Base-by-base conservation (phyloP, 1,284 basidiomycete species). In the Marasmius fiardii region DNA sequence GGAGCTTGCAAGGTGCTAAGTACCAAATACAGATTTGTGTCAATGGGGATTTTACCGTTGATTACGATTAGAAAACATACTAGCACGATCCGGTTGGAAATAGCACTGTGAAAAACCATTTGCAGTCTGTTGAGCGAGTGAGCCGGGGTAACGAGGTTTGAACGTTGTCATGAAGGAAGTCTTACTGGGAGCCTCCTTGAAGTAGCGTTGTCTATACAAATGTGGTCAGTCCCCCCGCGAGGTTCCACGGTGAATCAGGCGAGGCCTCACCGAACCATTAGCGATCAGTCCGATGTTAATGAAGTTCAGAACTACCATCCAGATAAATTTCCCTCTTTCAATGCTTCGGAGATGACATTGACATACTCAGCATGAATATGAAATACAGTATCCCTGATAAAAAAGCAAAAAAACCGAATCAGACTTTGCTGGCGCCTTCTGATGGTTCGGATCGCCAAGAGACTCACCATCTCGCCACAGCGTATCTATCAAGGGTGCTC, bases 401-500 rank as follows among this genome's bases (percentile, higher is more conserved):
- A n/a, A n/a, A n/a, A n/a, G n/a, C n/a, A n/a, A n/a, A n/a, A n/a
- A n/a, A n/a, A n/a, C n/a, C n/a, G n/a, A n/a, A n/a, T n/a, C n/a
- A n/a, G n/a, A n/a, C n/a, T n/a, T n/a, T n/a, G n/a, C n/a, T n/a
- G n/a, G n/a, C n/a, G n/a, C n/a, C n/a, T n/a, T n/a, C n/a, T n/a
- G n/a, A n/a, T n/a, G n/a, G n/a, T n/a, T n/a, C n/a, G n/a, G n/a
- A n/a, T n/a, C n/a, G n/a, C n/a, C n/a, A n/a, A n/a, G n/a, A n/a
- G n/a, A n/a, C 54, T 20, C 35, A 63, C 64, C 64, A 54, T 65
- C 64, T 20, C 59, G 57, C 64, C 64, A 65, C 11, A 65, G 53
- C 26, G 56, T 57, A 33, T 64, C 61, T 35, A 65, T 55, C 12
- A 65, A 51, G 6, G 64, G 62, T 4, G 56, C 59, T n/a, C 60